A percentile compares a stretch with the other conserved stretches of the same genome.
These are phyloP conservation scores for Beauveria rudraprayagi DNA, from an alignment of 2,329 filamentous ascomycete genomes.

Conservation along the genomic window DNA sequence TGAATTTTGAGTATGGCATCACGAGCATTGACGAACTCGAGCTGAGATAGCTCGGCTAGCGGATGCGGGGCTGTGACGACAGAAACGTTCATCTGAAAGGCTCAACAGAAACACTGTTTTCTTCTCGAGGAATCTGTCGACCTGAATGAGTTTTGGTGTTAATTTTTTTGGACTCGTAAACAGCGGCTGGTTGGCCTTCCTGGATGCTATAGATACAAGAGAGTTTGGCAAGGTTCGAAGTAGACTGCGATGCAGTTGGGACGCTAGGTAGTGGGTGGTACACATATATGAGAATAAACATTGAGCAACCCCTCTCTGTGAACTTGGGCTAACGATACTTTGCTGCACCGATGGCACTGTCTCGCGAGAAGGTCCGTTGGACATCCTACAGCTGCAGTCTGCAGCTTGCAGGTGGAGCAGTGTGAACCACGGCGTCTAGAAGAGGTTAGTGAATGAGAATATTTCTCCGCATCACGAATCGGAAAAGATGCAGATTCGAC, in stretches of 20 bases:
- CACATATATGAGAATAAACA: not conserved
- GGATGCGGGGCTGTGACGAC: slow-evolving; percentile 27
- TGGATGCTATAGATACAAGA: not conserved
- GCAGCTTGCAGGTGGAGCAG: not conserved
- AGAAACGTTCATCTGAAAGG: slow-evolving; percentile 3
- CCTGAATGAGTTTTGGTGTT: not conserved
- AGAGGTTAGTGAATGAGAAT: not conserved
- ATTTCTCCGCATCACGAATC: not conserved
- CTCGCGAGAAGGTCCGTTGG: not conserved
- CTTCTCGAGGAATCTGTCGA: not conserved
- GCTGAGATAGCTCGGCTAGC: slow-evolving; percentile 38
- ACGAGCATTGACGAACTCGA: slow-evolving; percentile 42
- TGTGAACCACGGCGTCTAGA: not conserved
- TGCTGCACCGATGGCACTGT: not conserved
- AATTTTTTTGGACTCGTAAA: not conserved
- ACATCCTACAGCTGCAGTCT: not conserved
- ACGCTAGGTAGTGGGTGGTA: not conserved
- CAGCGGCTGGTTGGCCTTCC: not conserved
- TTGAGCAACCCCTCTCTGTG: not conserved
- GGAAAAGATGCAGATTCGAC: not conserved
- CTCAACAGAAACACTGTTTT: not conserved
- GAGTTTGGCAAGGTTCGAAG: not conserved
- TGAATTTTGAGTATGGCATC: slow-evolving; percentile 33
- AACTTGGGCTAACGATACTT: not conserved
- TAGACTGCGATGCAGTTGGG: not conserved